Conservation (phyloP, 163 green algal species). For the Prototheca cutis region DNA sequence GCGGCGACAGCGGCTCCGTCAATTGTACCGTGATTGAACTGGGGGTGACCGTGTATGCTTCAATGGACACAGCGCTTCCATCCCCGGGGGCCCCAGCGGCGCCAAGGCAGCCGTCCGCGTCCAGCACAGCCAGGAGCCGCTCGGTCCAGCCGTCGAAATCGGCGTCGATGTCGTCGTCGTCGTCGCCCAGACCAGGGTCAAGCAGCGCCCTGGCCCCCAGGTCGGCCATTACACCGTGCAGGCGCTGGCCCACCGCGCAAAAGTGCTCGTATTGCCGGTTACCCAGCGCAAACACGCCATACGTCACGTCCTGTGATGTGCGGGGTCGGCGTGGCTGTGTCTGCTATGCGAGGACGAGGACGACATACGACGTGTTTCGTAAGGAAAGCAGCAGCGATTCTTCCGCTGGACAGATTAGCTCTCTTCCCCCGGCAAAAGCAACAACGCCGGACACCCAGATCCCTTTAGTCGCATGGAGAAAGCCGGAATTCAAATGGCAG, state of each 20-base stretch:
- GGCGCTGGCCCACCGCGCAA: conserved; percentile 71
- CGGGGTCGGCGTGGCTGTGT: not conserved
- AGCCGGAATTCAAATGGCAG: too few relatives aligned
- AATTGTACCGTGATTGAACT: too few relatives aligned
- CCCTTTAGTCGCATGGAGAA: too few relatives aligned
- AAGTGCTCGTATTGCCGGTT: conserved; percentile 99
- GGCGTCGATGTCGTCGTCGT: conserved; percentile 86
- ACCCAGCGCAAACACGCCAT: conserved; percentile 89
- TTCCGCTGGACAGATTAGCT: too few relatives aligned
- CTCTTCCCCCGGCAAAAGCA: too few relatives aligned
- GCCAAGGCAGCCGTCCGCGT: conserved; percentile 9
- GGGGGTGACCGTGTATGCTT: too few relatives aligned
- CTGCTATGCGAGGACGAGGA: too few relatives aligned
- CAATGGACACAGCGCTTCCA: conserved; percentile 17
- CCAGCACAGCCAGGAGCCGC: conserved; percentile 43
- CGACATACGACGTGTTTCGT: too few relatives aligned
- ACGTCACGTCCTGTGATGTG: conserved; percentile 48
- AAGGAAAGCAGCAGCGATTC: too few relatives aligned
- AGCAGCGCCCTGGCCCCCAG: conserved; percentile 56
- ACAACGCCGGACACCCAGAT: too few relatives aligned
- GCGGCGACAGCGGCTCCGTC: too few relatives aligned
- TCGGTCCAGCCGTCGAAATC: conserved; percentile 80
- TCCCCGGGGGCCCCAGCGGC: not conserved
- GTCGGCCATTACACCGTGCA: conserved; percentile 52
- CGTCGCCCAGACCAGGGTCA: conserved; percentile 66